Evolutionary conservation across 192 early-diverging fungal genomes (phyloP).

Genomic region (Coemansia sp.): DNA sequence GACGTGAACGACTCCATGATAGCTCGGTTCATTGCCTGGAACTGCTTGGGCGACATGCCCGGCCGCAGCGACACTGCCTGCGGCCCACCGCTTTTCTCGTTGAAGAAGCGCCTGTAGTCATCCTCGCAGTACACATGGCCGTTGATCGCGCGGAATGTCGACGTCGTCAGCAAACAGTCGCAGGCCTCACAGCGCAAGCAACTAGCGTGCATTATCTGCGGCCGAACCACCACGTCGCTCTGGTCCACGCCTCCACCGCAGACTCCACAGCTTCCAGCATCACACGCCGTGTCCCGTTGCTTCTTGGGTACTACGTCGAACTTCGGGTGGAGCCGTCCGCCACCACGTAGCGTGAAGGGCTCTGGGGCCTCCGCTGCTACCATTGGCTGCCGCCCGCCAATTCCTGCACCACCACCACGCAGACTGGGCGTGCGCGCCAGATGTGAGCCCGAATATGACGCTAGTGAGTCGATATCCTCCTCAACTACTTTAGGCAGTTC

Average conservation of each 20-base stretch:
- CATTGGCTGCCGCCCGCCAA: not conserved
- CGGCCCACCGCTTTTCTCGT: not conserved
- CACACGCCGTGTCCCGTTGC: slow-evolving; percentile 19
- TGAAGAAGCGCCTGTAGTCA: slow-evolving; percentile 45
- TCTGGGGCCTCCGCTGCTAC: not conserved
- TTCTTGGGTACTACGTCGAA: not conserved
- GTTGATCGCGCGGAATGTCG: slow-evolving; percentile 50
- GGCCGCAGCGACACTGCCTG: slow-evolving; percentile 32
- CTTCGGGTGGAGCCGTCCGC: slow-evolving; percentile 24
- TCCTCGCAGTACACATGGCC: slow-evolving; percentile 53
- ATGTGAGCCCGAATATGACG: slow-evolving; percentile 32
- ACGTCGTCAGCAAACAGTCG: slow-evolving; percentile 49
- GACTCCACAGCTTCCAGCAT: slow-evolving; percentile 46
- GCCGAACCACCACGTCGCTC: slow-evolving; percentile 45
- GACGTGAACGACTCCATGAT: slow-evolving; percentile 57
- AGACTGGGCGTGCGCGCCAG: slow-evolving; percentile 30
- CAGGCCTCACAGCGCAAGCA: slow-evolving; percentile 54
- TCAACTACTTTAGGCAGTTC: slow-evolving; percentile 53
- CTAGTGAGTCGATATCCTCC: slow-evolving; percentile 53
- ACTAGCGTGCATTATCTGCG: slow-evolving; percentile 52
- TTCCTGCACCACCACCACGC: slow-evolving; percentile 28
- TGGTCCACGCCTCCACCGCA: slow-evolving; percentile 44
- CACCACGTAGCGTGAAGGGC: slow-evolving; percentile 36
- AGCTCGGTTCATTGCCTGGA: slow-evolving; percentile 12
- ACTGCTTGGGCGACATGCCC: slow-evolving; percentile 40